Percentiles rank a stretch among this genome's conserved stretches.
These are phyloP conservation scores for Apiotrichum sp. DNA, from an alignment of 1,284 basidiomycete species.

Conservation along the genomic window DNA sequence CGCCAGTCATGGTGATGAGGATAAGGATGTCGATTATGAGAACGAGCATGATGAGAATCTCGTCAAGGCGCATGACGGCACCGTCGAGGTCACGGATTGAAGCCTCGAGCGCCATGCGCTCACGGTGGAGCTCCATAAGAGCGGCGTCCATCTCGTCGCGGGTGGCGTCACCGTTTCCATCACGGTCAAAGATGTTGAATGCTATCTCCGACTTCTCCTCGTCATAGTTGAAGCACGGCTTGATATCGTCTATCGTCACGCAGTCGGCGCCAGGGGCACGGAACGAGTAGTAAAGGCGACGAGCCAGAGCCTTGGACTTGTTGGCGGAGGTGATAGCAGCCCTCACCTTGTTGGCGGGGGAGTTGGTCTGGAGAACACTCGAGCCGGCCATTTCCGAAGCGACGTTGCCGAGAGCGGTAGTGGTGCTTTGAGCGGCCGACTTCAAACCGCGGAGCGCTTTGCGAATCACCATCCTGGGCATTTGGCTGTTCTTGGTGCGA, in stretches of 20 bases:
- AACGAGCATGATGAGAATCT: conserved; percentile 50
- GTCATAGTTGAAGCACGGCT: conserved; percentile 59
- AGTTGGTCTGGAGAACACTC: conserved; percentile 79
- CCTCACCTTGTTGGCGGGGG: conserved; percentile 73
- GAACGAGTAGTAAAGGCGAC: conserved; percentile 83
- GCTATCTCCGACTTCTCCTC: conserved; percentile 60
- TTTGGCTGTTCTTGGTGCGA: conserved; percentile 48
- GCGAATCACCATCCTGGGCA: conserved; percentile 62
- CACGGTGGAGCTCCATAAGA: conserved; percentile 75
- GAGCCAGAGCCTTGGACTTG: conserved; percentile 75
- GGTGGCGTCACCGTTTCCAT: conserved; percentile 70
- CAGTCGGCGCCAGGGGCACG: conserved; percentile 57
- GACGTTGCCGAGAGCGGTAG: conserved; percentile 69
- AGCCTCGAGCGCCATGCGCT: conserved; percentile 74
- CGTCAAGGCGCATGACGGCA: conserved; percentile 62
- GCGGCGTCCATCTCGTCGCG: conserved; percentile 72
- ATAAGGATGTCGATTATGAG: conserved; percentile 65
- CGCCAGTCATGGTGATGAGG: conserved; percentile 58
- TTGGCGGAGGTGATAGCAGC: conserved; percentile 70
- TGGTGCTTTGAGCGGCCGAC: conserved; percentile 68
- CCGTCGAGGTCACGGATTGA: conserved; percentile 88
- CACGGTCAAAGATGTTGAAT: conserved; percentile 75
- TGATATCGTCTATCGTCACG: conserved; percentile 65
- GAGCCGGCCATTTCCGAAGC: conserved; percentile 53
- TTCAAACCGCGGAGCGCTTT: conserved; percentile 66